Conservation (phyloP, 1,284 basidiomycete genomes). For the Bjerkandera adusta region DNA sequence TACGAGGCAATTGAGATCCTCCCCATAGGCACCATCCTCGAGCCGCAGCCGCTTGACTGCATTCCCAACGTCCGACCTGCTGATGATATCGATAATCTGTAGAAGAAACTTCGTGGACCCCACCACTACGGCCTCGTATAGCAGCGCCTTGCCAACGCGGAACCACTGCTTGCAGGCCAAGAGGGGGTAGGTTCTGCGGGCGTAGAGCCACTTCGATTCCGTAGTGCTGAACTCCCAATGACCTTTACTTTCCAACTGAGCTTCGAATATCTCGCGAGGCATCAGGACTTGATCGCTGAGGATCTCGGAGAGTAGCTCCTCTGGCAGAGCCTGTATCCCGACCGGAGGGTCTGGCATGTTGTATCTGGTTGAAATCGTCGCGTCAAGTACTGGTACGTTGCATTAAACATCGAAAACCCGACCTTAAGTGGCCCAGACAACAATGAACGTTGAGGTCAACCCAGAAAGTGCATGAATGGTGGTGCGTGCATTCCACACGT, state of each 20-base stretch:
- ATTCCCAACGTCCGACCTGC: too few species aligned
- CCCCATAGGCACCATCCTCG: too few species aligned
- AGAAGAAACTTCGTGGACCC: too few species aligned
- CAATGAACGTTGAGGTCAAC: not conserved
- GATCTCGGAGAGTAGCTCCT: not conserved
- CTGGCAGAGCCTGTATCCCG: not conserved
- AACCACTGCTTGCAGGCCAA: slow-evolving; percentile 10
- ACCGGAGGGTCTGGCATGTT: not conserved
- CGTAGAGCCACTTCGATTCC: not conserved
- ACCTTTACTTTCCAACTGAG: not conserved
- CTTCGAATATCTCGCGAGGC: not conserved
- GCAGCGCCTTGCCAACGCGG: slow-evolving; percentile 3
- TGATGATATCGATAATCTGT: too few species aligned
- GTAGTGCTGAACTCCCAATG: not conserved
- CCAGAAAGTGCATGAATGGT: not conserved
- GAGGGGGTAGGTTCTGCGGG: not conserved
- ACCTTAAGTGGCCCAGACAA: not conserved
- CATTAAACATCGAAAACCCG: not conserved
- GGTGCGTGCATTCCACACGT: too few species aligned
- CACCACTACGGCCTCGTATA: slow-evolving; percentile 3
- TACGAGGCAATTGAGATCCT: too few species aligned
- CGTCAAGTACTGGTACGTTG: not conserved
- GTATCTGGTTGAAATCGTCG: too few species aligned
- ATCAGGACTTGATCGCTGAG: not conserved
- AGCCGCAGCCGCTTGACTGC: too few species aligned